Evolutionary conservation across 1,284 basidiomycete species (phyloP).

Genomic region (Irpex rosettiformis): DNA sequence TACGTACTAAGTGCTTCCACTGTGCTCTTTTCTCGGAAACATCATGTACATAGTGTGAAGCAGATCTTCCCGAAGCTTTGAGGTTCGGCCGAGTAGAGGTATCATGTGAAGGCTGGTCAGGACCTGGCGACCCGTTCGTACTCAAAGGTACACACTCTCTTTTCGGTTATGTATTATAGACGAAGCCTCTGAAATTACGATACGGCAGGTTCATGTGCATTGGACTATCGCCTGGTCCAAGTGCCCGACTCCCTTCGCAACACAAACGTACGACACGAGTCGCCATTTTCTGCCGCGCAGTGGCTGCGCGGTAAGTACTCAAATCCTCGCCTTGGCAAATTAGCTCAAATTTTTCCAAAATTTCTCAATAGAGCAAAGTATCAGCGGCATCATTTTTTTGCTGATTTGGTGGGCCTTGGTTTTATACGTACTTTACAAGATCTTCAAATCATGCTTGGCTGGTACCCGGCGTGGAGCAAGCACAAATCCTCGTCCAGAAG

Average conservation of each 20-base stretch:
- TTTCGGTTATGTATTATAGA: too few species aligned
- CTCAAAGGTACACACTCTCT: slow-evolving; percentile 62
- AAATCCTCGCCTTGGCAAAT: background rate
- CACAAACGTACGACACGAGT: slow-evolving; percentile 20
- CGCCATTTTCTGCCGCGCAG: slow-evolving; percentile 18
- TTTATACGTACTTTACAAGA: slow-evolving; percentile 51
- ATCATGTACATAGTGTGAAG: slow-evolving; percentile 76
- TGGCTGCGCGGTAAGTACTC: slow-evolving; percentile 20
- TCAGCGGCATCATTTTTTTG: slow-evolving; percentile 43
- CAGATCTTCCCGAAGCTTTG: slow-evolving; percentile 79
- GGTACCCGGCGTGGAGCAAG: slow-evolving; percentile 19
- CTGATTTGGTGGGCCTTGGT: slow-evolving; percentile 53
- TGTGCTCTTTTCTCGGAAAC: slow-evolving; percentile 33
- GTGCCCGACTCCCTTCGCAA: slow-evolving; percentile 48
- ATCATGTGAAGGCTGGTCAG: slow-evolving; percentile 85
- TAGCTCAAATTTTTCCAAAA: background rate
- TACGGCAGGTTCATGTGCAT: slow-evolving; percentile 74
- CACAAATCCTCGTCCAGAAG: slow-evolving; percentile 30
- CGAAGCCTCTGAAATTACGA: background rate
- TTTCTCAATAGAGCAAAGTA: slow-evolving; percentile 16
- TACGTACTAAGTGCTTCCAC: too few species aligned
- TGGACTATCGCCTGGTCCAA: slow-evolving; percentile 76
- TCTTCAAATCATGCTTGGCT: slow-evolving; percentile 52
- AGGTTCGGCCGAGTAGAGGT: slow-evolving; percentile 82
- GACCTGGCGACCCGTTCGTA: slow-evolving; percentile 78